Evolutionary conservation across 768 basidiomycete species (phyloP), one percentile per base, ranked within the genome.

Genomic region (Suillus subalutaceus): DNA sequence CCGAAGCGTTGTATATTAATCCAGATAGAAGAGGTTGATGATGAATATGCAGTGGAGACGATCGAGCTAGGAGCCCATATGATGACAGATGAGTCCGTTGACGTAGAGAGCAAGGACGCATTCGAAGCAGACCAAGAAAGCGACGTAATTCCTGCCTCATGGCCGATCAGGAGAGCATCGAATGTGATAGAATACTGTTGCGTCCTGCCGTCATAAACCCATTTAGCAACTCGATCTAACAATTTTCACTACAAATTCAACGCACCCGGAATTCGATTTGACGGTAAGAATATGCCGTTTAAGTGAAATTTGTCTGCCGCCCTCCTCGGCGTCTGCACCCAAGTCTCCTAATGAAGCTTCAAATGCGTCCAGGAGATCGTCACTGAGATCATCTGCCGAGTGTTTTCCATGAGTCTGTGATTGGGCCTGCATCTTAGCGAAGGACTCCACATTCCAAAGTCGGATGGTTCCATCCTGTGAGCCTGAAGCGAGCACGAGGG

Each of bases 401-500:
- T 79, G 67, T 61, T 73, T 67, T 26, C 44, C 52, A 26, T 65
- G 37, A 63, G 69, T 58, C 35, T 63, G 38, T 41, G 53, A 46
- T 64, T 41, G 55, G 58, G 63, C 41, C 72, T 72, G 46, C 58
- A 56, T 26, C 66, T 79, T 80, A 50, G 73, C 76, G 40, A 87
- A 75, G 20, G 80, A 73, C 53, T 90, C 87, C 68, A 99, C 88
- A 65, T 88, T 89, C 97, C 97, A 99, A 5, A 99, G 79, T 48
- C 97, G 89, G 63, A 99, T 93, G 37, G 93, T 96, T 9, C 89
- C 88, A 74, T 99, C 97, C 78, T 99, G 97, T 10, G 96, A 96
- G 1, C 95, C 97, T 30, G 96, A 96, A 1, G 97, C 96, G 44
- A 99, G 82, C 0, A 91, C 74, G 9, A 98, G 81, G 38, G 83